Evolutionary conservation across 2,329 filamentous ascomycete species (phyloP).

Genomic region (Thermothelomyces thermophilus): DNA sequence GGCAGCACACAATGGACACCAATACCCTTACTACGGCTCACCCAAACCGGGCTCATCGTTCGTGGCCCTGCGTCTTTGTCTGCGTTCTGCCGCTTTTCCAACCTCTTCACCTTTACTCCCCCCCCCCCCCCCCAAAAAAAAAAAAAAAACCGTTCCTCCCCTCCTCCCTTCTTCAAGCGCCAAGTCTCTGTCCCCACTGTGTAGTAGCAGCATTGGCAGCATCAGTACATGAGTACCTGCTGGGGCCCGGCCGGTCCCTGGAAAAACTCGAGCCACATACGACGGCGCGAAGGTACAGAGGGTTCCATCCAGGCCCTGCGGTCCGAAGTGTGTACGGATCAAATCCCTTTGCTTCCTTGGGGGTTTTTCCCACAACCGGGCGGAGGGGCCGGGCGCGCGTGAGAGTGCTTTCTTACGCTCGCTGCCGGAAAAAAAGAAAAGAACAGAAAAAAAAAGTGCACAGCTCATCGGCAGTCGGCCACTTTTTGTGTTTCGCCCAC

Average conservation of each 20-base stretch:
- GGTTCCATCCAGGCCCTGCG: conserved; percentile 22
- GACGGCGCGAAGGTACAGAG: conserved; percentile 8
- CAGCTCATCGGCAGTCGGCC: too few relatives aligned
- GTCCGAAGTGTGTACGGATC: conserved; percentile 21
- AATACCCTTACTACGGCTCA: too few relatives aligned
- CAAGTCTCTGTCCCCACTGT: not conserved
- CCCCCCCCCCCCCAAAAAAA: not conserved
- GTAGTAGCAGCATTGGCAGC: not conserved
- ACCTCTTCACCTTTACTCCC: not conserved
- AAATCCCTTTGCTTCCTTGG: conserved; percentile 7
- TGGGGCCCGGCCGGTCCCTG: not conserved
- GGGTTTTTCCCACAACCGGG: conserved; percentile 3
- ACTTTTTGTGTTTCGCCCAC: too few relatives aligned
- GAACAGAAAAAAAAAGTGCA: too few relatives aligned
- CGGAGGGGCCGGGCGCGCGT: not conserved
- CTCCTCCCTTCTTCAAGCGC: too few relatives aligned
- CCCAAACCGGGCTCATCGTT: not conserved
- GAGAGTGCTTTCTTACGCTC: not conserved
- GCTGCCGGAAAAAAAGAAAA: not conserved
- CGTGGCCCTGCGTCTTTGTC: conserved; percentile 2
- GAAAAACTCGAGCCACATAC: not conserved
- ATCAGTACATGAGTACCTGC: not conserved
- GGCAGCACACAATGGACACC: too few relatives aligned
- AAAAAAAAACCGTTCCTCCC: not conserved
- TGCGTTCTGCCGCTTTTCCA: not conserved